Conservation (phyloP, 345 rosid genomes). For the Diplotaxis tenuifolia region DNA sequence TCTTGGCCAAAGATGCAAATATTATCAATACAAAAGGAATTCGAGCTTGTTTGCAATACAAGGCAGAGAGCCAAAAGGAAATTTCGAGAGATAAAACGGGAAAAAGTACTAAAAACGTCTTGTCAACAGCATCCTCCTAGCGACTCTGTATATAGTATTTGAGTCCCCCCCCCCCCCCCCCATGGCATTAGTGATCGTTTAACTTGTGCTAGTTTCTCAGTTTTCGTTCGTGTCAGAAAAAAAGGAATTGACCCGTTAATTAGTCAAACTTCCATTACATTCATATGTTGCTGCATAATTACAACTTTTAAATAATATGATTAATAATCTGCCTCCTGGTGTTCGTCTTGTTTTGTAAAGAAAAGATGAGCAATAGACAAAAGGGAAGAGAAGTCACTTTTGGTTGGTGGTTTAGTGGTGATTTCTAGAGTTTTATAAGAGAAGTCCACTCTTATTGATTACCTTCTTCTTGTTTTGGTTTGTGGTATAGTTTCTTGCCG, state of each 20-base stretch:
- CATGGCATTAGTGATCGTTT: not conserved
- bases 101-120: too few species aligned
- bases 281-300: not conserved
- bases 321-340: constrained; percentile 22
- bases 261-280: not conserved
- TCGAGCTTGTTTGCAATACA: too few species aligned
- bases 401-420: constrained; percentile 35
- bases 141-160: too few species aligned
- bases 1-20: too few species aligned
- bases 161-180: not conserved
- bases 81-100: too few species aligned
- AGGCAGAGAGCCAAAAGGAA: too few species aligned
- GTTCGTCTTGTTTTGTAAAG: constrained; percentile 23
- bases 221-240: not conserved
- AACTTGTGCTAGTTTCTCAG: not conserved
- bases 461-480: not conserved
- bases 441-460: not conserved
- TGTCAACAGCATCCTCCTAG: not conserved
- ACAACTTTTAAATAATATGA: not conserved
- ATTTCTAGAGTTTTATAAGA: too few species aligned
- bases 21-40: too few species aligned
- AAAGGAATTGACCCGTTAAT: not conserved
- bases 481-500: constrained; percentile 32
- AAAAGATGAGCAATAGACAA: constrained; percentile 8
- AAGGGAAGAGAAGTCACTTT: constrained; percentile 34